These are phyloP conservation scores for Aschersonia sp. DNA, from an alignment of 2,329 filamentous ascomycete genomes.

Conservation along the genomic window DNA sequence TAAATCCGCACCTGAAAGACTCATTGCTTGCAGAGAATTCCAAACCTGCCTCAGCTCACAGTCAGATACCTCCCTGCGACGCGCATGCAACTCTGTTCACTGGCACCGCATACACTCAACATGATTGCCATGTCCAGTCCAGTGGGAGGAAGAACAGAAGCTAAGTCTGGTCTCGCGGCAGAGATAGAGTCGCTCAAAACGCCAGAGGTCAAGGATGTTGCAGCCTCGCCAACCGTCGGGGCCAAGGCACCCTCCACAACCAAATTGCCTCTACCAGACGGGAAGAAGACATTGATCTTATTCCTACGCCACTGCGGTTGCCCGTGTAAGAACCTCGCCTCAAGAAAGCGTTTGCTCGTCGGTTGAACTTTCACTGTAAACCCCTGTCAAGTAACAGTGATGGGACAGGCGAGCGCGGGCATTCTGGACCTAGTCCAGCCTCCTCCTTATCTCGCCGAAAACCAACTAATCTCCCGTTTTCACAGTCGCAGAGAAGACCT, in stretches of 20 bases:
- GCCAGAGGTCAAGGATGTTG: constrained; percentile 25
- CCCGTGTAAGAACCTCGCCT: constrained; percentile 38
- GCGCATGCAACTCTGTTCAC: no score
- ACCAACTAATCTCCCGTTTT: neutral
- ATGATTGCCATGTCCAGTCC: constrained; percentile 1
- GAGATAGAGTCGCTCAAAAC: constrained; percentile 27
- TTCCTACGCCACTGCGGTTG: constrained; percentile 64
- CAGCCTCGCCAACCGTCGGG: constrained; percentile 35
- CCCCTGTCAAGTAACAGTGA: no score
- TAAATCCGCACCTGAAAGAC: no score
- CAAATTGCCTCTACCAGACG: constrained; percentile 34
- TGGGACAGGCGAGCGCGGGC: no score
- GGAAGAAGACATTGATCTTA: constrained; percentile 44
- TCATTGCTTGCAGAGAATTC: no score
- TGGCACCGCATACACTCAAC: neutral
- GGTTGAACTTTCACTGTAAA: neutral
- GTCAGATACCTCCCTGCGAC: no score
- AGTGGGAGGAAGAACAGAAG: neutral
- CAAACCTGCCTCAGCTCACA: no score
- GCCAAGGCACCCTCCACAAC: constrained; percentile 38
- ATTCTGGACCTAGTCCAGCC: no score
- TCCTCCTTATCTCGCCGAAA: neutral
- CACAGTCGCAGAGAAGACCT: constrained; percentile 54
- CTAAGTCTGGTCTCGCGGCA: constrained; percentile 14
- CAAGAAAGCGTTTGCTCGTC: neutral